These are phyloP conservation scores for Metarhizium anisopliae DNA, from an alignment of 2,329 filamentous ascomycete species.

Conservation along the genomic window DNA sequence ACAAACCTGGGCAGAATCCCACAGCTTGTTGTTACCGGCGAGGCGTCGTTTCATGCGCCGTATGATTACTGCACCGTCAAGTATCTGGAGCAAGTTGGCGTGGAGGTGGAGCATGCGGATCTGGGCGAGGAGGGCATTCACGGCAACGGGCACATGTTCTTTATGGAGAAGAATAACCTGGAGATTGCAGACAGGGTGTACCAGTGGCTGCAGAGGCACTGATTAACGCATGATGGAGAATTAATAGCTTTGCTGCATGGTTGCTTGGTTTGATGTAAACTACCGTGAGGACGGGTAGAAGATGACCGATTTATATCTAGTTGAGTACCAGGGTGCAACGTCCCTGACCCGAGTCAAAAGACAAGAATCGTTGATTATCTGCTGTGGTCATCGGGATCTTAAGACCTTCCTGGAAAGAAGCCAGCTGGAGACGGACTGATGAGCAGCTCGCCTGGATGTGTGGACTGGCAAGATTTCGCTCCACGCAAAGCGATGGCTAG, in stretches of 20 bases:
- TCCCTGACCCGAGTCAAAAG: no score
- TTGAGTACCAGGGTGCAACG: no score
- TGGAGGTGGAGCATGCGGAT: slow-evolving; percentile 32
- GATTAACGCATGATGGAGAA: no score
- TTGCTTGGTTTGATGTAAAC: no score
- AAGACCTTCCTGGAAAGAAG: no score
- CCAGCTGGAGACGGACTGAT: no score
- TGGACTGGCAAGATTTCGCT: no score
- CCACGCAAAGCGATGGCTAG: no score
- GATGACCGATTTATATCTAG: no score
- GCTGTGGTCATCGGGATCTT: fast-evolving
- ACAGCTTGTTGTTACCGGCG: slow-evolving; percentile 35
- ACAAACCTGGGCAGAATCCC: slow-evolving; percentile 35
- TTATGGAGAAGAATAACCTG: slow-evolving; percentile 34
- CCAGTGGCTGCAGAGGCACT: slow-evolving; percentile 4
- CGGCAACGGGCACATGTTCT: slow-evolving; percentile 42
- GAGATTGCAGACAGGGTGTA: slow-evolving; percentile 13
- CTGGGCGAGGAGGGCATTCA: slow-evolving; percentile 34
- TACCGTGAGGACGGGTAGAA: no score
- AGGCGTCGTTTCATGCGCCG: slow-evolving; percentile 40
- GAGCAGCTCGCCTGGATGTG: fast-evolving
- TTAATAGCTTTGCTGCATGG: no score
- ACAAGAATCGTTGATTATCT: no score
- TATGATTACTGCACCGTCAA: slow-evolving; percentile 46
- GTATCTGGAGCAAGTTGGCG: slow-evolving; percentile 39